These are phyloP conservation scores for Draba incana DNA, from an alignment of 345 rosid species.

Conservation along the genomic window DNA sequence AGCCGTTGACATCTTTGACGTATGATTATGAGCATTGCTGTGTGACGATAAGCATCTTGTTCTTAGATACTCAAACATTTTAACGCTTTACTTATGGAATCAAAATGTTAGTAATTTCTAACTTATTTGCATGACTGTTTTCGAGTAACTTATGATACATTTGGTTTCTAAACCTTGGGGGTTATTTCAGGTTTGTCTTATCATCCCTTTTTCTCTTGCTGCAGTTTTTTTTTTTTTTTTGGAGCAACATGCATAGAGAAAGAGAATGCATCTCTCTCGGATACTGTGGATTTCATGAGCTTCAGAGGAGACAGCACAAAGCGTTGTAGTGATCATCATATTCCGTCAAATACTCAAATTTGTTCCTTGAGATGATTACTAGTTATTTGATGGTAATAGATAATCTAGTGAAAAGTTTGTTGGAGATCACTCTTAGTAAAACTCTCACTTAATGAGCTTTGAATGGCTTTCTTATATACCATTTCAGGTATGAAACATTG, in stretches of 20 bases:
- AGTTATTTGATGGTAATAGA: constrained; percentile 8
- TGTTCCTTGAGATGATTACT: constrained; percentile 6
- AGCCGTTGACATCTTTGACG: not conserved
- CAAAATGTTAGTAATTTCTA: not conserved
- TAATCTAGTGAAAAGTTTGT: not conserved
- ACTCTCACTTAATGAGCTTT: constrained; percentile 1
- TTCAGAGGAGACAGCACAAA: not conserved
- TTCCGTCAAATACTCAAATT: too few species aligned
- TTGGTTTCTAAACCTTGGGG: not conserved
- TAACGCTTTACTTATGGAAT: not conserved
- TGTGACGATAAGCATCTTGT: not conserved
- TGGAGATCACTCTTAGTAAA: constrained; percentile 9
- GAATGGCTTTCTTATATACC: not conserved
- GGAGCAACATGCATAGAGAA: constrained; percentile 11
- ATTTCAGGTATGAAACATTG: not conserved
- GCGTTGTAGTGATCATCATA: not conserved
- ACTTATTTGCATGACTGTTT: not conserved
- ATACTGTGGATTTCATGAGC: constrained; percentile 4
- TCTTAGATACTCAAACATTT: not conserved
- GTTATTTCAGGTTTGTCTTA: not conserved
- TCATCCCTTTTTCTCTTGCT: not conserved
- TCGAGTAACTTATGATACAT: too few species aligned
- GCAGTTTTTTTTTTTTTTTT: constrained; percentile 28
- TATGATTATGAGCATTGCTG: not conserved
- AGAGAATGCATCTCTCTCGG: not conserved